phyloP scores from a whole-genome alignment of 305 asterid species.

The Ilex paraguariensis region DNA sequence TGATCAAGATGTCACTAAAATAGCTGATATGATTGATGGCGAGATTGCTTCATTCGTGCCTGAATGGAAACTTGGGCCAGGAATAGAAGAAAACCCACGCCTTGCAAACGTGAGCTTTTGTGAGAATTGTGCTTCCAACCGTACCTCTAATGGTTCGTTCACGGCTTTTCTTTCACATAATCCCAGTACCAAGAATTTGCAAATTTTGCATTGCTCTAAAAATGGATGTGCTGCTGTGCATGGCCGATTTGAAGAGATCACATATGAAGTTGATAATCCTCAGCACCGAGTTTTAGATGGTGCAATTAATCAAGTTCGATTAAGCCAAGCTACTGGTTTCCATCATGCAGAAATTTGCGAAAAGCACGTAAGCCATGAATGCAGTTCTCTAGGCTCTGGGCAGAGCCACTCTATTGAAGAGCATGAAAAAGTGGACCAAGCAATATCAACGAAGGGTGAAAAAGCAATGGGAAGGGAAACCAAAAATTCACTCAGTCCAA shows the following conservation, averaged over 20 bases:
- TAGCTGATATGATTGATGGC: constrained; percentile 78
- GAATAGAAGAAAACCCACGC: constrained; percentile 35
- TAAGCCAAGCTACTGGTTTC: constrained; percentile 33
- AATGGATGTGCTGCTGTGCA: constrained; percentile 71
- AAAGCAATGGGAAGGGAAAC: constrained; percentile 9
- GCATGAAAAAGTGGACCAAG: constrained; percentile 15
- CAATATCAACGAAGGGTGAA: constrained; percentile 11
- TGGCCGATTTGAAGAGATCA: constrained; percentile 87
- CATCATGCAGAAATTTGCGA: constrained; percentile 33
- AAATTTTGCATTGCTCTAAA: constrained; percentile 40
- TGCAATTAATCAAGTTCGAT: constrained; percentile 22
- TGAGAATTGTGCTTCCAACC: constrained; percentile 41
- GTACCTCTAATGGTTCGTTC: constrained; percentile 36
- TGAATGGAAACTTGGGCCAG: constrained; percentile 51
- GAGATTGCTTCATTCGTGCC: constrained; percentile 72
- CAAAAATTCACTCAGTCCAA: constrained; percentile 10
- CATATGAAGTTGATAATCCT: constrained; percentile 41
- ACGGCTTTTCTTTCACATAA: constrained; percentile 25
- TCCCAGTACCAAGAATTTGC: constrained; percentile 29
- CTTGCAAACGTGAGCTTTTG: constrained; percentile 32
- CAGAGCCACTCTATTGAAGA: constrained; percentile 26
- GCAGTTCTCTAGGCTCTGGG: constrained; percentile 27
- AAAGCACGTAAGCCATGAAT: constrained; percentile 36
- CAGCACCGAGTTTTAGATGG: constrained; percentile 23
- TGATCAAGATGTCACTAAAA: constrained; percentile 61